Evolutionary conservation across 805 yeast genomes (phyloP).

Genomic region (Dipodascus geniculatus): DNA sequence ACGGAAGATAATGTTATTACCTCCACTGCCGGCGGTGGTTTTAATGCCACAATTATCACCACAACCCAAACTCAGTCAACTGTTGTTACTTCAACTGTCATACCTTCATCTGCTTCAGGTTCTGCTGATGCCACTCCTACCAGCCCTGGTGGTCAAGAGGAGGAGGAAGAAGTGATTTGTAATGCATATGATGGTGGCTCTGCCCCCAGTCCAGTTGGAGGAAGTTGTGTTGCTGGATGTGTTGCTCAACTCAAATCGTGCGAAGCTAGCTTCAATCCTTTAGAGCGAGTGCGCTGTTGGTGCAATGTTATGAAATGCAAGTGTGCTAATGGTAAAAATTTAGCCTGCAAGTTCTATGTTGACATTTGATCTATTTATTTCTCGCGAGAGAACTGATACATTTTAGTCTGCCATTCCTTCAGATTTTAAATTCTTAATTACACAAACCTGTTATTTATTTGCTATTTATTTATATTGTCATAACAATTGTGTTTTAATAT

Average conservation of each 20-base stretch:
- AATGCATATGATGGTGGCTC: slow-evolving; percentile 7
- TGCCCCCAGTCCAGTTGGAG: slow-evolving; percentile 11
- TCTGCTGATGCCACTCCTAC: slow-evolving; percentile 7
- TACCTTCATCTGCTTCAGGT: slow-evolving; percentile 1
- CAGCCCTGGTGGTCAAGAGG: slow-evolving; percentile 8
- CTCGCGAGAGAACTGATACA: background rate
- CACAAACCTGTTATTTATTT: background rate
- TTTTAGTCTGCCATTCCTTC: background rate
- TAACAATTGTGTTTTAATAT: too few relatives aligned
- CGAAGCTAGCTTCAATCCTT: slow-evolving; percentile 5
- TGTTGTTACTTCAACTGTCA: slow-evolving; percentile 5
- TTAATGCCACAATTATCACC: background rate
- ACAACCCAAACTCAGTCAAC: background rate
- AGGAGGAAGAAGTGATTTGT: slow-evolving; percentile 9
- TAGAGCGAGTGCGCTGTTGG: slow-evolving; percentile 13
- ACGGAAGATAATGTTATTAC: background rate
- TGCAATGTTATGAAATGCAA: slow-evolving; percentile 17
- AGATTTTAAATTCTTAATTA: background rate
- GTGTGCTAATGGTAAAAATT: slow-evolving; percentile 17
- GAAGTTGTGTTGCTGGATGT: slow-evolving; percentile 18
- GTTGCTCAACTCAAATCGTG: slow-evolving; percentile 12
- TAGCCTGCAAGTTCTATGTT: slow-evolving; percentile 14
- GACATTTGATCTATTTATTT: background rate
- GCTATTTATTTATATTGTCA: too few relatives aligned
- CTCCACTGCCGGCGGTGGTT: background rate